Percentiles rank a stretch among this genome's conserved stretches.
phyloP scores from a whole-genome alignment of 495 filamentous ascomycete species.

The Hypomontagnella submonticulosa region DNA sequence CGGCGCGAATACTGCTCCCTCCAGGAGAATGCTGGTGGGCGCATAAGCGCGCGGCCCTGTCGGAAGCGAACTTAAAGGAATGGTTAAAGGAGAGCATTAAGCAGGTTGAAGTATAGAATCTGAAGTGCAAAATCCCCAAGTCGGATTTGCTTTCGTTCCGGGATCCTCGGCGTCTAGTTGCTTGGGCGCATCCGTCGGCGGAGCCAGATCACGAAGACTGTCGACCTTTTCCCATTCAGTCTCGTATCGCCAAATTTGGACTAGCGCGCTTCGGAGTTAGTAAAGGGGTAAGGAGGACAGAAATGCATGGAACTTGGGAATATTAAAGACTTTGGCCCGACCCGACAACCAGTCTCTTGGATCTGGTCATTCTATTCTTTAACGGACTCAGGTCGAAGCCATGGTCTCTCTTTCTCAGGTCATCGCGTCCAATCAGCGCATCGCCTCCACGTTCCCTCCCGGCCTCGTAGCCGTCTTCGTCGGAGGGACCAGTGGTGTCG shows the following conservation, averaged over 20 bases:
- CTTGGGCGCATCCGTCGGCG: no score
- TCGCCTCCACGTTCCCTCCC: constrained; percentile 47
- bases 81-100: no score
- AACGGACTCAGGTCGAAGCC: background rate
- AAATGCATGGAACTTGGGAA: background rate
- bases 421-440: constrained; percentile 46
- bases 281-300: background rate
- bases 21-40: no score
- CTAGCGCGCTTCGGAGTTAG: background rate
- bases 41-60: no score
- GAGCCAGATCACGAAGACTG: no score
- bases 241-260: background rate
- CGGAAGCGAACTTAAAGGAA: no score
- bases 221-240: background rate
- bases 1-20: no score
- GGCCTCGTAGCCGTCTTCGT: constrained; percentile 65
- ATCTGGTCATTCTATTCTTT: background rate
- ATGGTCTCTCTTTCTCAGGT: constrained; percentile 30
- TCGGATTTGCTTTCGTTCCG: no score
- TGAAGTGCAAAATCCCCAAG: no score
- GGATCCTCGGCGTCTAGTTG: no score
- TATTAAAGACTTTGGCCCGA: background rate
- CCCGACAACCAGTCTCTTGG: background rate
- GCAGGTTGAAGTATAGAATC: no score
- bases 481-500: constrained; percentile 72